These are phyloP conservation scores for Marasmius tenuissimus DNA, from an alignment of 1,284 basidiomycete species.

Conservation along the genomic window DNA sequence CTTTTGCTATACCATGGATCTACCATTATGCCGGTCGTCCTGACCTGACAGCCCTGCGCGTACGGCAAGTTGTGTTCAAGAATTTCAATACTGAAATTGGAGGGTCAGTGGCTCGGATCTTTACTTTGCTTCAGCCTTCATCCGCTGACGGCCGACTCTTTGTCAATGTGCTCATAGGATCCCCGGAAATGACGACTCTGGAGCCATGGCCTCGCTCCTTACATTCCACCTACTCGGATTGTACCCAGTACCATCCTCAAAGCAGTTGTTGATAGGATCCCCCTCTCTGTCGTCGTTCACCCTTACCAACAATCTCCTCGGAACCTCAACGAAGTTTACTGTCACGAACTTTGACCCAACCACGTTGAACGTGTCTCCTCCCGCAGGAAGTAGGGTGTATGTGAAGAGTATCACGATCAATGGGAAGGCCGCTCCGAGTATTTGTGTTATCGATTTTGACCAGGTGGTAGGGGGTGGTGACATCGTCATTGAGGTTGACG, in stretches of 20 bases:
- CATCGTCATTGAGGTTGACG: conserved; percentile 42
- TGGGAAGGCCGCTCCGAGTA: conserved; percentile 30
- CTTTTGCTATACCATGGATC: conserved; percentile 44
- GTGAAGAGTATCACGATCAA: conserved; percentile 44
- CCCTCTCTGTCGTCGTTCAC: conserved; percentile 47
- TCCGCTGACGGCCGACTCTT: neutral
- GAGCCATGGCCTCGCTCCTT: conserved; percentile 54
- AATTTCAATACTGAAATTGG: conserved; percentile 47
- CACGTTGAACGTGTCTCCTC: conserved; percentile 33
- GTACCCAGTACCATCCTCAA: conserved; percentile 50
- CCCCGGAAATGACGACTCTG: conserved; percentile 55
- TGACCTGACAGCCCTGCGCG: conserved; percentile 47
- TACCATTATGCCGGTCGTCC: conserved; percentile 50
- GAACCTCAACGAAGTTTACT: conserved; percentile 37
- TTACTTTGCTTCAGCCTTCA: neutral
- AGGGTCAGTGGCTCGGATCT: conserved; percentile 29
- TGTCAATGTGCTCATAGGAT: conserved; percentile 25
- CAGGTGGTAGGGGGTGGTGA: conserved; percentile 41
- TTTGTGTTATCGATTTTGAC: conserved; percentile 45
- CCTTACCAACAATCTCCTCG: conserved; percentile 37
- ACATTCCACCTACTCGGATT: conserved; percentile 54
- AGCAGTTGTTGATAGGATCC: conserved; percentile 46
- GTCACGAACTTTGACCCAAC: conserved; percentile 38
- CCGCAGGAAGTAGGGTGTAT: conserved; percentile 36
- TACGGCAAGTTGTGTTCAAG: conserved; percentile 41